These are phyloP conservation scores for Fusarium poae DNA, from an alignment of 2,329 filamentous ascomycete species.

Conservation along the genomic window DNA sequence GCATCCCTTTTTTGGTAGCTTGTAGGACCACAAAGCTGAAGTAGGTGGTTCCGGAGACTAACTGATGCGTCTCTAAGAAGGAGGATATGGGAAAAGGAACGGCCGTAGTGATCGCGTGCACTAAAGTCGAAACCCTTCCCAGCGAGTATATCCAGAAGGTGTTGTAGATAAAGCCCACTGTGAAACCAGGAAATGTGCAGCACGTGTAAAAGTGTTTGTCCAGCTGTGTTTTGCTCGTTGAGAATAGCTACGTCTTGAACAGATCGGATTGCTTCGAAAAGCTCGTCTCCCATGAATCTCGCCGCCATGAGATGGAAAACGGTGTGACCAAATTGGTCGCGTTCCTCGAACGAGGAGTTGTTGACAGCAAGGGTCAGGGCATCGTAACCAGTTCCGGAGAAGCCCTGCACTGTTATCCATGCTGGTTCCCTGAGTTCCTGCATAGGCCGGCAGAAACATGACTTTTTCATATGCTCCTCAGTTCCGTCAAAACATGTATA, in stretches of 20 bases:
- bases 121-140: constrained; percentile 51
- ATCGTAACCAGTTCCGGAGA: constrained; percentile 34
- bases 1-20: constrained; percentile 62
- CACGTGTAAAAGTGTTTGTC: constrained; percentile 64
- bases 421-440: constrained; percentile 44
- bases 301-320: constrained; percentile 62
- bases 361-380: constrained; percentile 27
- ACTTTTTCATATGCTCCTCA: constrained; percentile 44
- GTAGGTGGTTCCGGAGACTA: constrained; percentile 48
- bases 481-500: constrained; percentile 39
- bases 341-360: constrained; percentile 23
- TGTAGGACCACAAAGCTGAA: constrained; percentile 50
- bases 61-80: constrained; percentile 49
- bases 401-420: constrained; percentile 51
- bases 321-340: constrained; percentile 63
- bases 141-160: constrained; percentile 46
- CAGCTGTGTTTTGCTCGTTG: constrained; percentile 56
- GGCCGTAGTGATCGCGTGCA: constrained; percentile 63
- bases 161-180: constrained; percentile 43
- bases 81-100: constrained; percentile 65
- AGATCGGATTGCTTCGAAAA: constrained; percentile 48
- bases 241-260: constrained; percentile 41
- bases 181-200: constrained; percentile 55
- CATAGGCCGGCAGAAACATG: constrained; percentile 50
- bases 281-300: constrained; percentile 45